Conservation (phyloP, 345 rosid species). For the Linum usitatissimum region DNA sequence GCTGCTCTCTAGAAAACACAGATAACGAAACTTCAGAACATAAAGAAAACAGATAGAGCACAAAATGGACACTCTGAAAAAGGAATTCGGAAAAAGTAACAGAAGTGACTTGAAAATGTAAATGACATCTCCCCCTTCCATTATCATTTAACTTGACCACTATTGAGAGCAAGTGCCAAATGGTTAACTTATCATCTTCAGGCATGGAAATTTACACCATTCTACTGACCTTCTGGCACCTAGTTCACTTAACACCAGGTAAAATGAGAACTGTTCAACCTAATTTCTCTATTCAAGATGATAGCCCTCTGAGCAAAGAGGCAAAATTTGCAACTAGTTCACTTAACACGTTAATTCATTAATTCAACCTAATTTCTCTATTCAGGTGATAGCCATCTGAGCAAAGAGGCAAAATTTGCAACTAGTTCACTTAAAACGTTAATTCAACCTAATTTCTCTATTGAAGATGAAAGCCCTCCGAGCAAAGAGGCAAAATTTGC, state of each 20-base stretch:
- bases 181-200: neutral
- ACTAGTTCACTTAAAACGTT: too few relatives aligned
- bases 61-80: slow-evolving; percentile 3
- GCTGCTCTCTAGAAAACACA: slow-evolving; percentile 61
- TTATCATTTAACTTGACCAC: neutral
- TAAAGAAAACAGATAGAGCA: neutral
- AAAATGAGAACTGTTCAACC: neutral
- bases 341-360: too few relatives aligned
- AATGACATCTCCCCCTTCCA: neutral
- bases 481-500: too few relatives aligned
- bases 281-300: neutral
- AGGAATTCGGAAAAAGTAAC: neutral
- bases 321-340: too few relatives aligned
- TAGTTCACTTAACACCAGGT: neutral
- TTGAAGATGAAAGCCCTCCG: too few relatives aligned
- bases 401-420: too few relatives aligned
- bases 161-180: neutral
- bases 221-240: neutral
- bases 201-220: neutral
- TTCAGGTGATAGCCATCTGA: too few relatives aligned
- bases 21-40: neutral
- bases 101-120: neutral
- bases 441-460: too few relatives aligned
- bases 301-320: neutral
- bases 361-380: too few relatives aligned